Percentiles rank a stretch among this genome's conserved stretches.
These are phyloP conservation scores for Pichia heedii DNA, from an alignment of 805 yeast species.

Conservation along the genomic window DNA sequence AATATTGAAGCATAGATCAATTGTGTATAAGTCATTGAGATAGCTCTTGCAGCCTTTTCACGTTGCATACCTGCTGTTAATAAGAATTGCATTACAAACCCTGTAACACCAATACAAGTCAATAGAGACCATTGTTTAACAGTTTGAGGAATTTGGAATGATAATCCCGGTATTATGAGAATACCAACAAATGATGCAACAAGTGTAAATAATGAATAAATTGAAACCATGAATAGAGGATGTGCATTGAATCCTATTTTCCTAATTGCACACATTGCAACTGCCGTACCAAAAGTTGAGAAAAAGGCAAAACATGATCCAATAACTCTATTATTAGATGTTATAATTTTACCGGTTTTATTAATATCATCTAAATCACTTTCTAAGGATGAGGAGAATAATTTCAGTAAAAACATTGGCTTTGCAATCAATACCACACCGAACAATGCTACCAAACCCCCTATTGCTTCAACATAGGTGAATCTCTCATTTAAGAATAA, in stretches of 20 bases:
- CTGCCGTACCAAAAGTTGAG: conserved; percentile 63
- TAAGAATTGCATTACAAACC: conserved; percentile 74
- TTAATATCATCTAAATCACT: not conserved
- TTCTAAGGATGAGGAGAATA: conserved; percentile 1
- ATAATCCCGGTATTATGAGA: conserved; percentile 45
- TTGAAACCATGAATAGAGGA: conserved; percentile 70
- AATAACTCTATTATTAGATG: conserved; percentile 33
- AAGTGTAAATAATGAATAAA: conserved; percentile 56
- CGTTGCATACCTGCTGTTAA: conserved; percentile 77
- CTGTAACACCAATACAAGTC: conserved; percentile 56
- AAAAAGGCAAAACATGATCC: conserved; percentile 57
- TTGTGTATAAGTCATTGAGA: conserved; percentile 68
- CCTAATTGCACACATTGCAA: conserved; percentile 62
- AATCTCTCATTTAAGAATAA: conserved; percentile 56
- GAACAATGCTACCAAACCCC: conserved; percentile 55
- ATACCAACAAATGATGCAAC: conserved; percentile 47
- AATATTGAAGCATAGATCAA: conserved; percentile 70
- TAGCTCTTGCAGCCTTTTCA: conserved; percentile 68
- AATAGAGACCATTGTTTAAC: conserved; percentile 59
- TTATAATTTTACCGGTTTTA: not conserved
- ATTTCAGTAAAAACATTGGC: conserved; percentile 64
- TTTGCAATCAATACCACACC: conserved; percentile 80
- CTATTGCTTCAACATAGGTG: conserved; percentile 55
- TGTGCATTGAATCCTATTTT: conserved; percentile 73
- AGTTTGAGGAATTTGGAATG: conserved; percentile 55